Conservation (phyloP, 192 early-diverging fungal genomes). For the Backusella australiensis region DNA sequence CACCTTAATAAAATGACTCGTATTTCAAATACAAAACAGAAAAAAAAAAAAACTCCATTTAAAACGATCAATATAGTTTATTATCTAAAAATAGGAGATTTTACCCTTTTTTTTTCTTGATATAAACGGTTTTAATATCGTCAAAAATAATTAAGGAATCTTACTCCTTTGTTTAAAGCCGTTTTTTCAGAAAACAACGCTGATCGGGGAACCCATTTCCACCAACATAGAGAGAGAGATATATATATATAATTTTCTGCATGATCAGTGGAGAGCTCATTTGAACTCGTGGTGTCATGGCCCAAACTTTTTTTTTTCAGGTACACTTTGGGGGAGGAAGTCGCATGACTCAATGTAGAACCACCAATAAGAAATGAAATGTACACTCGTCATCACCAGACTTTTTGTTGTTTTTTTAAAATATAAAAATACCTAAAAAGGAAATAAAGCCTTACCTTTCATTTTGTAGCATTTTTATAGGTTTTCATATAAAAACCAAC, state of each 20-base stretch:
- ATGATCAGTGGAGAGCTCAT: not conserved
- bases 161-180: not conserved
- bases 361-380: not conserved
- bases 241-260: not conserved
- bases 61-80: not conserved
- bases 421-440: not conserved
- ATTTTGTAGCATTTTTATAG: not conserved
- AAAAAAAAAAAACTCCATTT: not conserved
- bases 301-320: not conserved
- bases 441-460: not conserved
- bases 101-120: not conserved
- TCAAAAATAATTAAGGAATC: not conserved
- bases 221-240: not conserved
- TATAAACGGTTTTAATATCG: not conserved
- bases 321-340: not conserved
- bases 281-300: not conserved
- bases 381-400: not conserved
- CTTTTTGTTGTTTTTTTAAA: not conserved
- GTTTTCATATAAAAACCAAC: slow-evolving; percentile 2
- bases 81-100: slow-evolving; percentile 3
- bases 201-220: not conserved
- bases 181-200: not conserved
- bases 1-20: not conserved
- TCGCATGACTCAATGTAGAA: not conserved
- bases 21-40: no score